Base-by-base conservation (phyloP, 306 rosid species). In the Echinosophora koreensis region DNA sequence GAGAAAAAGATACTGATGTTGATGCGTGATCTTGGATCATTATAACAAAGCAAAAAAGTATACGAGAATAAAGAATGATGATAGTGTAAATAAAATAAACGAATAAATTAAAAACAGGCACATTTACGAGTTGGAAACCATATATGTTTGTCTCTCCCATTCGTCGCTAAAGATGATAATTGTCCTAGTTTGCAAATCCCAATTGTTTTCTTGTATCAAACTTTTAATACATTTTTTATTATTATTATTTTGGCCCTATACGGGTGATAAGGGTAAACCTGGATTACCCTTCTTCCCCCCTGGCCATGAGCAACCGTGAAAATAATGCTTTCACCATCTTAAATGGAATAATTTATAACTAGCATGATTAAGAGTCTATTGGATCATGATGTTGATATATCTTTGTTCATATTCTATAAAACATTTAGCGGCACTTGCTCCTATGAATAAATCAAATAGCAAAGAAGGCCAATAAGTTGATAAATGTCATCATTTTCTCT, bases 1-100 rank as follows among this genome's bases (percentile, higher is more conserved):
- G 69, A 62, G 56, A 69, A 81, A 60, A 78, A 56, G 79, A 78
- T 16, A 69, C 0, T 63, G 84, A 85, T 69, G 79, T 81, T 69
- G 86, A 85, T 82, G 74, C 82, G 18, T 78, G 86, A 85, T 85
- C 74, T 81, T 82, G 82, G 80, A 69, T 78, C 69, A 85, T 63
- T 78, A 81, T 69, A 78, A 74, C 82, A 77, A 82, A 57, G 77
- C 68, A 74, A 85, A 85, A 74, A 74, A 42, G 15, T 3, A 12
- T 74, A 74, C 59, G 46, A 74, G 84, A 81, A 81, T 85, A 74
- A 55, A 78, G 68, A 44, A 79, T 32, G 66, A 28, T 55, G 59
- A 81, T 78, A 81, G 63, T 62, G 60, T 69, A 62, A 63, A 73
- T 55, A 61, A 81, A 81, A 46, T 39, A 63, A 51, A 59, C 64